Evolutionary conservation across 1,284 basidiomycete genomes (phyloP).

Genomic region (Tylopilus sp.): DNA sequence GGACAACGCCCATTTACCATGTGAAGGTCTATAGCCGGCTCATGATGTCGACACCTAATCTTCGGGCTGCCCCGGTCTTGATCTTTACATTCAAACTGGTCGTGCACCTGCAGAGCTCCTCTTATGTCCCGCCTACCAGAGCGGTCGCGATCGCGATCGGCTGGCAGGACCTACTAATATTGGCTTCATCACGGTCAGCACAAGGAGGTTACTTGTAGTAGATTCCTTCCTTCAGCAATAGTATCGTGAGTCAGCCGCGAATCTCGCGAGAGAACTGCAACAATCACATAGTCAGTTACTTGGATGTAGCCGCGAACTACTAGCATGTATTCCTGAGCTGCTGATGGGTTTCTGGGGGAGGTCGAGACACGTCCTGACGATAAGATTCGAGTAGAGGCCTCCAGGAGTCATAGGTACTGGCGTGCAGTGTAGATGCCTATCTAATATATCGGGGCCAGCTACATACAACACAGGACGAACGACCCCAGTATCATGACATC

Average conservation of each 20-base stretch:
- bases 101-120: constrained; percentile 53
- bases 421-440: too few relatives aligned
- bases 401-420: too few relatives aligned
- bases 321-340: constrained; percentile 51
- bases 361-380: too few relatives aligned
- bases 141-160: constrained; percentile 53
- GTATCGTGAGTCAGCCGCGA: constrained; percentile 43
- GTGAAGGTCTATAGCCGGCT: constrained; percentile 34
- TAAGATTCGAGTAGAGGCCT: too few relatives aligned
- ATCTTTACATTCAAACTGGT: constrained; percentile 62
- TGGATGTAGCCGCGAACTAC: constrained; percentile 33
- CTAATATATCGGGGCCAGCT: too few relatives aligned
- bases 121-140: constrained; percentile 61
- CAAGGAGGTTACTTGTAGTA: constrained; percentile 53
- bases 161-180: constrained; percentile 62
- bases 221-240: constrained; percentile 47
- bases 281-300: constrained; percentile 45
- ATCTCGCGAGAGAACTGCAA: constrained; percentile 45
- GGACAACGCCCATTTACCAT: constrained; percentile 20
- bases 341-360: constrained; percentile 70
- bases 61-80: constrained; percentile 56
- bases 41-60: constrained; percentile 46
- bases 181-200: constrained; percentile 52
- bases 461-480: too few relatives aligned
- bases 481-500: too few relatives aligned